These are phyloP conservation scores for Jimgerdemannia lactiflua DNA, from an alignment of 192 early-diverging fungal species.

Conservation along the genomic window DNA sequence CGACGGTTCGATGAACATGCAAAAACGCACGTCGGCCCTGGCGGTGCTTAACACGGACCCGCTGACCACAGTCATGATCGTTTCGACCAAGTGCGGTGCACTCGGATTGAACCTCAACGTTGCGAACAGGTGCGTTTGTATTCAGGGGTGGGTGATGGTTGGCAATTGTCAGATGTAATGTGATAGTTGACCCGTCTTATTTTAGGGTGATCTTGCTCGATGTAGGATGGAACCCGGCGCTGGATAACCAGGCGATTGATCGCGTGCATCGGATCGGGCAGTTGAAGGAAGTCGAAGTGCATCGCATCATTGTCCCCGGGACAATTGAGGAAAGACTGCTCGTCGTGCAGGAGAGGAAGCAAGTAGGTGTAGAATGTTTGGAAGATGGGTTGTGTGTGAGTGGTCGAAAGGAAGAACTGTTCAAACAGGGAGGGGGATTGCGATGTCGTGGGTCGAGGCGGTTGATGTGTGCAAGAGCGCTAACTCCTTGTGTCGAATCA, in stretches of 20 bases:
- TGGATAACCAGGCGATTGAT: conserved; percentile 69
- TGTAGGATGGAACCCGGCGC: conserved; percentile 80
- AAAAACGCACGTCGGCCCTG: conserved; percentile 34
- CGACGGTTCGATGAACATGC: conserved; percentile 44
- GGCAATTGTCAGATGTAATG: conserved; percentile 16
- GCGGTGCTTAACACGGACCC: conserved; percentile 37
- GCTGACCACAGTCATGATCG: conserved; percentile 44
- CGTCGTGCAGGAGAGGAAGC: conserved; percentile 69
- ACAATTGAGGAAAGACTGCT: conserved; percentile 85
- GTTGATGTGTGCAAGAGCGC: not conserved
- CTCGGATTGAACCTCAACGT: conserved; percentile 68
- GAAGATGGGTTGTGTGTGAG: too few relatives aligned
- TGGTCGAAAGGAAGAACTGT: not conserved
- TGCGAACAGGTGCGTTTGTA: conserved; percentile 48
- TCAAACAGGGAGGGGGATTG: not conserved
- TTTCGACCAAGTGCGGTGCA: conserved; percentile 68
- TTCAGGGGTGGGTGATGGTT: conserved; percentile 7
- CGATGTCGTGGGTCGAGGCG: not conserved
- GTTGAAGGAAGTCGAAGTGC: conserved; percentile 48
- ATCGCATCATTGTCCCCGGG: conserved; percentile 55
- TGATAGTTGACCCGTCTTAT: not conserved
- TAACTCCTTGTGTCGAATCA: too few relatives aligned
- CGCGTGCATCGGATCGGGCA: conserved; percentile 73
- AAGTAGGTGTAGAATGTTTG: not conserved
- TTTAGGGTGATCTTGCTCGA: conserved; percentile 66